Evolutionary conservation across 2,329 filamentous ascomycete genomes (phyloP).

Genomic region (Penicillium decumbens): DNA sequence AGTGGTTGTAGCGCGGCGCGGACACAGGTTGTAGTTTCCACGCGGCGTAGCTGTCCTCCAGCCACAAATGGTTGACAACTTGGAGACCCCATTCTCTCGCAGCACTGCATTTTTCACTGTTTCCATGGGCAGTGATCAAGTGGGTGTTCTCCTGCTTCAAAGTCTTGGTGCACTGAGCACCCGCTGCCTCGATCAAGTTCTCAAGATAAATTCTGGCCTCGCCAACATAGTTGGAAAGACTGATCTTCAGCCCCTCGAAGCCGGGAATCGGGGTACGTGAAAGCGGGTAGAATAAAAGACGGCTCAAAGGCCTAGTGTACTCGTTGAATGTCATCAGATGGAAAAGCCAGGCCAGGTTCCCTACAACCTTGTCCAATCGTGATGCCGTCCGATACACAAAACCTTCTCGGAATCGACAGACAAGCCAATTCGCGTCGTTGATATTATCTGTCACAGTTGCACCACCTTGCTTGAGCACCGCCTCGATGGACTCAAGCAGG

Average conservation of each 20-base stretch:
- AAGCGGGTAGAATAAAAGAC: slow-evolving; percentile 84
- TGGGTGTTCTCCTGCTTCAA: slow-evolving; percentile 96
- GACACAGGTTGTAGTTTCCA: slow-evolving; percentile 71
- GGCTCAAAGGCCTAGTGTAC: slow-evolving; percentile 79
- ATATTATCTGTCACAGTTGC: slow-evolving; percentile 64
- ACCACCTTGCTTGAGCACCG: slow-evolving; percentile 66
- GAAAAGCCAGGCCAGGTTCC: slow-evolving; percentile 91
- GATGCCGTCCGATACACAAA: slow-evolving; percentile 72
- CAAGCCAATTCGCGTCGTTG: slow-evolving; percentile 70
- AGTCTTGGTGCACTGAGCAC: slow-evolving; percentile 87
- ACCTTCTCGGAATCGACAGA: slow-evolving; percentile 84
- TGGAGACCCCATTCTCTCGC: slow-evolving; percentile 88
- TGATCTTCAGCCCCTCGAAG: slow-evolving; percentile 72
- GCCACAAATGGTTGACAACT: slow-evolving; percentile 91
- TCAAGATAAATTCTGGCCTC: slow-evolving; percentile 91
- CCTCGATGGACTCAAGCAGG: slow-evolving; percentile 62
- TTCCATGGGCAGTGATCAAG: slow-evolving; percentile 81
- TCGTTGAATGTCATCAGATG: slow-evolving; percentile 81
- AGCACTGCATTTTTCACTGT: slow-evolving; percentile 88
- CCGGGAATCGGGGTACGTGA: slow-evolving; percentile 72
- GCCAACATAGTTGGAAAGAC: slow-evolving; percentile 92
- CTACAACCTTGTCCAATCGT: slow-evolving; percentile 73
- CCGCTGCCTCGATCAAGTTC: slow-evolving; percentile 78
- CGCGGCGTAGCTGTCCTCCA: slow-evolving; percentile 93
- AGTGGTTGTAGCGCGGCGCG: slow-evolving; percentile 73